Conservation (phyloP, 2,329 filamentous ascomycete genomes). For the Sclerotinia glacialis region DNA sequence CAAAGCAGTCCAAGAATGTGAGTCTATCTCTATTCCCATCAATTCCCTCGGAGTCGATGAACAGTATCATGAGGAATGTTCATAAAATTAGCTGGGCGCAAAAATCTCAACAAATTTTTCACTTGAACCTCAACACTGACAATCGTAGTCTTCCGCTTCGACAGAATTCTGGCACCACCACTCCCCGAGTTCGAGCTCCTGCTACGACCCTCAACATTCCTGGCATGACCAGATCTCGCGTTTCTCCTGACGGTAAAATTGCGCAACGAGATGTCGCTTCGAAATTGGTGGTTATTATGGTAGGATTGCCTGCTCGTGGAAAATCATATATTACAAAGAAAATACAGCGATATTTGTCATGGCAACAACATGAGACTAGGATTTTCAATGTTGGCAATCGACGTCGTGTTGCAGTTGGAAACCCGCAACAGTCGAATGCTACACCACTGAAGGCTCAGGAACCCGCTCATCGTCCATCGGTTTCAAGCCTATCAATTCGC, state of each 20-base stretch:
- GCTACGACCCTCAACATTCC: slow-evolving; percentile 96
- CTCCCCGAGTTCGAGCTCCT: slow-evolving; percentile 74
- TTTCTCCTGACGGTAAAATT: slow-evolving; percentile 93
- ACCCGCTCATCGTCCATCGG: not conserved
- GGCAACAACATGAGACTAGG: slow-evolving; percentile 91
- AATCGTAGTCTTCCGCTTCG: slow-evolving; percentile 59
- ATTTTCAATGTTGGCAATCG: slow-evolving; percentile 98
- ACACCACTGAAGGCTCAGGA: slow-evolving; percentile 27
- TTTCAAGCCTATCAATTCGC: slow-evolving; percentile 15
- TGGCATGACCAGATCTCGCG: slow-evolving; percentile 89
- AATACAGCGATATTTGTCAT: slow-evolving; percentile 88
- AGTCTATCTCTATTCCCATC: slow-evolving; percentile 21
- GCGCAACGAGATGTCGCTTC: slow-evolving; percentile 90
- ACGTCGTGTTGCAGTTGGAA: slow-evolving; percentile 73
- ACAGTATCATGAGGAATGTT: not conserved
- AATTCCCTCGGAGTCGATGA: not conserved
- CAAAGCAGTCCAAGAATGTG: slow-evolving; percentile 39
- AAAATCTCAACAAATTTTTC: slow-evolving; percentile 5
- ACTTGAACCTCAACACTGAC: slow-evolving; percentile 7
- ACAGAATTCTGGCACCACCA: slow-evolving; percentile 72
- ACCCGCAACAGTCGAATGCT: slow-evolving; percentile 31
- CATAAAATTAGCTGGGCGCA: slow-evolving; percentile 5
- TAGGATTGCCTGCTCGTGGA: slow-evolving; percentile 87
- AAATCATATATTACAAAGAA: slow-evolving; percentile 99
- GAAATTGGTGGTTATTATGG: slow-evolving; percentile 98